phyloP scores from a whole-genome alignment of 108 stramenopile genomes.

The Skeletonema grethae region DNA sequence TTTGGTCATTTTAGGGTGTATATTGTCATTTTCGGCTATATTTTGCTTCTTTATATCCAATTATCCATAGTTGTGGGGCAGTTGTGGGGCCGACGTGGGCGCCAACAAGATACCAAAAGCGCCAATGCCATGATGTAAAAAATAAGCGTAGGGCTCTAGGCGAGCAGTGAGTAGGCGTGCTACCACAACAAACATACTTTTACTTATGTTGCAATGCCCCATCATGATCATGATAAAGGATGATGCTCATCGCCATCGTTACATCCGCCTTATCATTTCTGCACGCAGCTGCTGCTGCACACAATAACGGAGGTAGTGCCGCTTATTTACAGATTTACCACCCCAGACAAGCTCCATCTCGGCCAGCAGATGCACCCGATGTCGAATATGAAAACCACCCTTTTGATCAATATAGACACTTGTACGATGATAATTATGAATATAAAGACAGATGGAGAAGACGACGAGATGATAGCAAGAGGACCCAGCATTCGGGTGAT shows the following conservation, averaged over 20 bases:
- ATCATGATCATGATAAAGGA: too few relatives aligned
- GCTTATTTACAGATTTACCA: not conserved
- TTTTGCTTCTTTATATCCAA: too few relatives aligned
- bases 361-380: conserved; percentile 25
- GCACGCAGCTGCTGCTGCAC: not conserved
- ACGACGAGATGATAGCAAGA: not conserved
- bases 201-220: too few relatives aligned
- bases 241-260: not conserved
- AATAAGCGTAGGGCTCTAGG: too few relatives aligned
- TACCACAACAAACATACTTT: too few relatives aligned
- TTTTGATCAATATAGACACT: conserved; percentile 31
- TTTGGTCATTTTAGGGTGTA: too few relatives aligned
- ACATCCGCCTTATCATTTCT: not conserved
- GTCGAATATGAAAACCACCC: conserved; percentile 48
- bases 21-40: too few relatives aligned
- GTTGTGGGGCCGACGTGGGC: too few relatives aligned
- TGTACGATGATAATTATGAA: not conserved
- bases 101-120: too few relatives aligned
- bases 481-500: not conserved
- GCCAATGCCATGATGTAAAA: too few relatives aligned
- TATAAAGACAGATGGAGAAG: not conserved
- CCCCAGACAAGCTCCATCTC: conserved; percentile 26
- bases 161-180: too few relatives aligned
- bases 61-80: too few relatives aligned
- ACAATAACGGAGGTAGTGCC: not conserved